Conservation (phyloP, 2,329 filamentous ascomycete genomes). For the Lachnellula cervina region DNA sequence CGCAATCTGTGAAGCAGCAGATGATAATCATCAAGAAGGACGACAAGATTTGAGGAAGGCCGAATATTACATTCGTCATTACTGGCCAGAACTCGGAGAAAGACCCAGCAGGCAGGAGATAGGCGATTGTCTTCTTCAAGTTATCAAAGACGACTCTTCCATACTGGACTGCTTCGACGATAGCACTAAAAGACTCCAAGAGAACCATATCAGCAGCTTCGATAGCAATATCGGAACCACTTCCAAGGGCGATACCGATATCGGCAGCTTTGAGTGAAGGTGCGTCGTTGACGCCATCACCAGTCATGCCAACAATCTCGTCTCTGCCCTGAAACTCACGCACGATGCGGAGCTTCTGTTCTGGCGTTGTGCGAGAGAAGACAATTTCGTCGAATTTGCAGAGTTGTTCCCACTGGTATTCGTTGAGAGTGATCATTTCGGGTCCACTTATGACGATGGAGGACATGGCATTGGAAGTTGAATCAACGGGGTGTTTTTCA, state of each 20-base stretch:
- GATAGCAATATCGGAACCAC: conserved; percentile 61
- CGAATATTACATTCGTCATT: conserved; percentile 58
- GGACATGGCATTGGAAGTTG: conserved; percentile 16
- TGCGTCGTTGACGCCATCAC: conserved; percentile 45
- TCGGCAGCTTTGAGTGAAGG: conserved; percentile 48
- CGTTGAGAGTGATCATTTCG: conserved; percentile 61
- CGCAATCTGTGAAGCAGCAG: conserved; percentile 69
- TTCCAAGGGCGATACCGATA: conserved; percentile 56
- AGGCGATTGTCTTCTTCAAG: conserved; percentile 53
- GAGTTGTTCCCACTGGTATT: conserved; percentile 64
- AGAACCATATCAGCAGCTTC: conserved; percentile 52
- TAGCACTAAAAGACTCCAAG: conserved; percentile 50
- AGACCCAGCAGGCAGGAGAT: conserved; percentile 50
- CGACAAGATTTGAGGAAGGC: conserved; percentile 55
- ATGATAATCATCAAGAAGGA: conserved; percentile 50
- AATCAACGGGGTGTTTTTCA: conserved; percentile 9
- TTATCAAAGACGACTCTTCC: conserved; percentile 51
- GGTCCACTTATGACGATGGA: conserved; percentile 61
- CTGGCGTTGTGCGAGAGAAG: conserved; percentile 70
- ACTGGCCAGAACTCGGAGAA: conserved; percentile 60
- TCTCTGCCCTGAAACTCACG: conserved; percentile 62
- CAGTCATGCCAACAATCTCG: conserved; percentile 42
- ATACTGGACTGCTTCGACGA: conserved; percentile 48
- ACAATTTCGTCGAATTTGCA: conserved; percentile 66
- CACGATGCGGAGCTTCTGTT: conserved; percentile 78